Evolutionary conservation across 805 yeast species (phyloP).

Genomic region (Wickerhamiella brachini): DNA sequence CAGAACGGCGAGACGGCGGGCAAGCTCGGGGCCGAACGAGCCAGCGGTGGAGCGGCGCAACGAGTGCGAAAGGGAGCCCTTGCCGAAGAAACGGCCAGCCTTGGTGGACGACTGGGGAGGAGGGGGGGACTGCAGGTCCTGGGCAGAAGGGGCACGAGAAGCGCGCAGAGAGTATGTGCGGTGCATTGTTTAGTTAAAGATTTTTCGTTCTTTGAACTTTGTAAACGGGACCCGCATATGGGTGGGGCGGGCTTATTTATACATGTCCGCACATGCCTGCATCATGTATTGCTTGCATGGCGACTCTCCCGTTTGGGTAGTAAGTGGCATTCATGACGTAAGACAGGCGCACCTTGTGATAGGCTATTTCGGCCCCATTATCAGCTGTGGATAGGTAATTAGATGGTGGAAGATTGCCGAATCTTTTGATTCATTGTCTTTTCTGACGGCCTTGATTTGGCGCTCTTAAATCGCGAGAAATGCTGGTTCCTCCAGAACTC

Average conservation of each 20-base stretch:
- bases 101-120: slow-evolving; percentile 92
- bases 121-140: slow-evolving; percentile 85
- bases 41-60: slow-evolving; percentile 76
- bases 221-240: slow-evolving; percentile 3
- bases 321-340: slow-evolving; percentile 2
- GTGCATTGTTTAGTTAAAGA: slow-evolving; percentile 46
- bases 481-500: background rate
- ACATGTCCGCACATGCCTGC: slow-evolving; percentile 5
- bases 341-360: background rate
- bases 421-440: no score
- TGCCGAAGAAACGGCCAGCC: slow-evolving; percentile 74
- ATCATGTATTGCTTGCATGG: slow-evolving; percentile 6
- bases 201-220: slow-evolving; percentile 2
- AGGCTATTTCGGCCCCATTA: background rate
- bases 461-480: background rate
- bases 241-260: slow-evolving; percentile 7
- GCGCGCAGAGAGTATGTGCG: slow-evolving; percentile 96
- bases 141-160: slow-evolving; percentile 91
- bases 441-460: background rate
- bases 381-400: background rate
- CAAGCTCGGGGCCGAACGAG: slow-evolving; percentile 84
- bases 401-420: background rate
- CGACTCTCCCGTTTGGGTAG: slow-evolving; percentile 4
- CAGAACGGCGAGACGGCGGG: slow-evolving; percentile 80
- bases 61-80: slow-evolving; percentile 36